Evolutionary conservation across 2,329 filamentous ascomycete species (phyloP), one percentile per base, ranked within the genome.

Genomic region (Fusarium sp.): DNA sequence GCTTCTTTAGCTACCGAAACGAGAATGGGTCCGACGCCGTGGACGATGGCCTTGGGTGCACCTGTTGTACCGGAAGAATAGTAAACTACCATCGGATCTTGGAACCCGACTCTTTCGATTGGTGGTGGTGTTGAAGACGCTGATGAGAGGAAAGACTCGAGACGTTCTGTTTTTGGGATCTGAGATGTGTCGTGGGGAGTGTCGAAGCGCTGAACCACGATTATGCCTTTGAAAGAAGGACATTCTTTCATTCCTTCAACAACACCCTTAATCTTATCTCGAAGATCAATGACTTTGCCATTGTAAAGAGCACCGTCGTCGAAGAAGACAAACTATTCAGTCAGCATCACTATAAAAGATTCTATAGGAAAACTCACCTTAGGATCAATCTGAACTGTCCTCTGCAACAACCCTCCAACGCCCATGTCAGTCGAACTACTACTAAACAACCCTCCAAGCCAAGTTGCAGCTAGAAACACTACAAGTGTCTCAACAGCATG

Each of bases 11-110:
- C 74, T 16, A 74, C 72, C 66, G 78, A 84, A 24, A 93, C 66
- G 29, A 92, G 77, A 3, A 88, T 80, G 0, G 91, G 90, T 6
- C 92, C 92, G 2, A 88, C 86, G 3, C 89, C 90, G 77, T 97
- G 93, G 4, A 95, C 92, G 67, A 97, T 96, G 62, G 92, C 94
- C 75, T 97, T 97, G 15, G 93, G 93, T 21, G 87, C 88, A 6
- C 93, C 93, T 0, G 93, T 97, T 9, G 93, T 97, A 4, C 93
- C 93, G 2, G 90, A 92, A 0, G 91, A 92, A 67, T 93, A 97
- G 61, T 91, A 92, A 35, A 97, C 86, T 33, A 95, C 80, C 78
- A 93, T 91, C 0, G 93, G 93, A 67, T 95, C 92, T 28, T 89
- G 84, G 76, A 94, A 96, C 1, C 79, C 84, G 8, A 93, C 81